These are phyloP conservation scores for Lagenidium giganteum DNA, from an alignment of 352 stramenopile genomes.

Conservation along the genomic window DNA sequence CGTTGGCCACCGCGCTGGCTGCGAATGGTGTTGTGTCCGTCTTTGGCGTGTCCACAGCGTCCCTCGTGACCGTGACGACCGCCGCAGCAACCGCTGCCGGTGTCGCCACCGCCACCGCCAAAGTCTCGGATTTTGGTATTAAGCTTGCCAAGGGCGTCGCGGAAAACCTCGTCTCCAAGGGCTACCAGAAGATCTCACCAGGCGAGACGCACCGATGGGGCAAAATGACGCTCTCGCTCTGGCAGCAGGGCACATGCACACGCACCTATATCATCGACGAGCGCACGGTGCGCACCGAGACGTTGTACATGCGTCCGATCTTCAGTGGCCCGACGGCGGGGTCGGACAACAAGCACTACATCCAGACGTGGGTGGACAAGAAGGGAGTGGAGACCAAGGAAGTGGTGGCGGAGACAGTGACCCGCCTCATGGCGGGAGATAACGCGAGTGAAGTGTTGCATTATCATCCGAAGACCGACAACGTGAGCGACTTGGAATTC, in stretches of 20 bases:
- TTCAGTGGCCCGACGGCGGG: slow-evolving; percentile 41
- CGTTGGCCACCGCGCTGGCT: not conserved
- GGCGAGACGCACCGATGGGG: slow-evolving; percentile 29
- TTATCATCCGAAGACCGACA: too few species aligned
- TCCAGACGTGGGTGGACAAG: slow-evolving; percentile 48
- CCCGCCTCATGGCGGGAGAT: too few species aligned
- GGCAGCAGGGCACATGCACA: slow-evolving; percentile 39
- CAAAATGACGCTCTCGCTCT: slow-evolving; percentile 41
- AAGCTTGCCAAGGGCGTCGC: slow-evolving; percentile 27
- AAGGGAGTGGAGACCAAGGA: slow-evolving; percentile 23
- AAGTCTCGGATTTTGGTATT: slow-evolving; percentile 26
- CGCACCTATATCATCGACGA: slow-evolving; percentile 33
- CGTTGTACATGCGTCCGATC: slow-evolving; percentile 47
- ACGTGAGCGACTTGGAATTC: too few species aligned
- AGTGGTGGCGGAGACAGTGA: slow-evolving; percentile 8
- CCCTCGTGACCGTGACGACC: slow-evolving; percentile 1
- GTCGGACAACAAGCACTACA: slow-evolving; percentile 36
- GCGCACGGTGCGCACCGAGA: slow-evolving; percentile 28
- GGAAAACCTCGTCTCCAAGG: slow-evolving; percentile 25
- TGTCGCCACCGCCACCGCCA: slow-evolving; percentile 13
- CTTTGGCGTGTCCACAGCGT: slow-evolving; percentile 7
- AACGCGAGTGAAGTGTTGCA: too few species aligned
- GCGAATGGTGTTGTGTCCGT: slow-evolving; percentile 6
- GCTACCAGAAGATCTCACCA: slow-evolving; percentile 24
- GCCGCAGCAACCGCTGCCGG: slow-evolving; percentile 3